Base-by-base conservation (phyloP, 2,329 filamentous ascomycete genomes). In the Pezicula radicicola region DNA sequence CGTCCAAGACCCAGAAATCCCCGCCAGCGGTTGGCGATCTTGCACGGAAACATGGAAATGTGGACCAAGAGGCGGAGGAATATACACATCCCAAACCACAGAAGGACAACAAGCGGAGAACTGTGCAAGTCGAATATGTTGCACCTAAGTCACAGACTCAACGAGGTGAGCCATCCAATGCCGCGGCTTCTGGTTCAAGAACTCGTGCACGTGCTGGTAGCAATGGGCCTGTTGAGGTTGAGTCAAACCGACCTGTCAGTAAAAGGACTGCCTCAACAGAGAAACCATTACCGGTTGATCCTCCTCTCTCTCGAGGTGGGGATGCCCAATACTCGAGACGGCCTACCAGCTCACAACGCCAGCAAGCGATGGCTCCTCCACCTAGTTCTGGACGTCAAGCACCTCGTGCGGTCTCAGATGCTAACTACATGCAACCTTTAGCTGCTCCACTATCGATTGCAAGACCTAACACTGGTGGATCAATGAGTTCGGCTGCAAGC, bases 111-210 rank as follows among this genome's bases (percentile, higher is more conserved):
- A 97, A 97, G 72, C 85, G 94, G 52, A 84, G 92, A 62, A 99
- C 94, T 0, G 91, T 99, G 0, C 94, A 99, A 72, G 89, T 99
- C 55, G 94, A 99, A 74, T 99, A 99, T 70, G 94, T 97, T 51
- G 89, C 92, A 18, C 94, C 94, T 21, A 85, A 87, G 25, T 95
- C 91, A 6, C 85, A 93, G 65, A 97, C 93, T 1, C 81, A 87
- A 56, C 83, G 93, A 58, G 91, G 66, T 18, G 70, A 68, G 49
- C 53, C 62, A 42, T 58, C 69, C 4, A 56, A 65, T 35, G 66
- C 67, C 13, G 60, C 68, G 46, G 60, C 60, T 46, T 50, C 55
- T 15, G 53, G 70, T 58, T 66, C 79, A 51, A 73, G 76, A 64
- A 76, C 79, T 46, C 75, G 80, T 51, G 77, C 76, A 57, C 77